phyloP scores from a whole-genome alignment of 2,329 filamentous ascomycete species.

The Cladobotryum mycophilum region DNA sequence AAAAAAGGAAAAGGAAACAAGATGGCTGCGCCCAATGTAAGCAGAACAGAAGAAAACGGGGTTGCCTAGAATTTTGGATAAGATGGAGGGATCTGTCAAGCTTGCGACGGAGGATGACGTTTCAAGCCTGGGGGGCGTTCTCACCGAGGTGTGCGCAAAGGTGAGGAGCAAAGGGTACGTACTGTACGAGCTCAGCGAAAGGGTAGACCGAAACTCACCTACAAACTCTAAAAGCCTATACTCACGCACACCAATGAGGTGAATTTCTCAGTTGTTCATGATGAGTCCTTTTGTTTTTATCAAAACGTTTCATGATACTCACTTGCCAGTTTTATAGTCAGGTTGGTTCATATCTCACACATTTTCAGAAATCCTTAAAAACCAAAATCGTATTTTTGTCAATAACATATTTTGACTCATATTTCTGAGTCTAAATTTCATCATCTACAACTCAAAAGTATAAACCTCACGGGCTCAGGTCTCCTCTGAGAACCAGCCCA shows the following conservation, averaged over 20 bases:
- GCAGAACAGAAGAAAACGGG: neutral
- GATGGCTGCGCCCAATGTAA: neutral
- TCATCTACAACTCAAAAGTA: too few relatives aligned
- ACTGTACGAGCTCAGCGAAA: conserved; percentile 6
- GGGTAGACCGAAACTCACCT: neutral
- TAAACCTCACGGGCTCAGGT: too few relatives aligned
- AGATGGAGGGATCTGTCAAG: too few relatives aligned
- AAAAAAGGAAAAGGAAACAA: too few relatives aligned
- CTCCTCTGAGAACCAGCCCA: too few relatives aligned
- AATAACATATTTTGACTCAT: too few relatives aligned
- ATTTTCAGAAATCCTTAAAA: neutral
- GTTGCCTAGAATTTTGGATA: too few relatives aligned
- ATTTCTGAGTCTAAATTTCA: too few relatives aligned
- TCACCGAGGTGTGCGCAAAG: conserved; percentile 1
- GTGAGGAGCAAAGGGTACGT: conserved; percentile 10
- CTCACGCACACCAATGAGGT: neutral
- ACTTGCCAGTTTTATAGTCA: neutral
- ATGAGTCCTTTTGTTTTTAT: neutral
- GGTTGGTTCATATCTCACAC: neutral
- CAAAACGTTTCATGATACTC: neutral
- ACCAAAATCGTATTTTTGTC: neutral
- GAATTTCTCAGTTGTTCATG: neutral
- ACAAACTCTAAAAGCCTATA: neutral
- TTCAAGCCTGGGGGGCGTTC: neutral
- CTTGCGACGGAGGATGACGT: conserved; percentile 10